phyloP scores from a whole-genome alignment of 768 basidiomycete species.

The Amanita polypyramis region DNA sequence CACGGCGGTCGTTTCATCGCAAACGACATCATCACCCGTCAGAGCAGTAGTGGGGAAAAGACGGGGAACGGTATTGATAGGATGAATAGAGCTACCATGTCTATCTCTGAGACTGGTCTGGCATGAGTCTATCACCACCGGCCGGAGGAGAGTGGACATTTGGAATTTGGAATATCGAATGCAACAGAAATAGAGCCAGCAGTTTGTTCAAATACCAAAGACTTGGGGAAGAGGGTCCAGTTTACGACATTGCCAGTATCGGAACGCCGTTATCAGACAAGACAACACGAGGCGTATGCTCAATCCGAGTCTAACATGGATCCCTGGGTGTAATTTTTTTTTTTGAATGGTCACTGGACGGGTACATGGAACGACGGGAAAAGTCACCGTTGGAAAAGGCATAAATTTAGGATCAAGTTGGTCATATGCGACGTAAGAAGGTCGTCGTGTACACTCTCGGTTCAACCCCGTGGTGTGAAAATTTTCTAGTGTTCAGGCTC shows the following conservation, averaged over 20 bases:
- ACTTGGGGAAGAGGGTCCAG: neutral
- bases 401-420: neutral
- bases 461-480: neutral
- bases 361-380: neutral
- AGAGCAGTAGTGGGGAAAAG: slow-evolving; percentile 14
- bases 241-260: neutral
- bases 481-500: neutral
- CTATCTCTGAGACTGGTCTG: slow-evolving; percentile 24
- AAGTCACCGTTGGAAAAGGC: too few relatives aligned
- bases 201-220: neutral
- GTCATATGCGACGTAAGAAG: neutral
- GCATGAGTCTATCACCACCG: slow-evolving; percentile 24
- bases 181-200: neutral
- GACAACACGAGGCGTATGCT: neutral
- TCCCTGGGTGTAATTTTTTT: neutral
- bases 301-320: neutral
- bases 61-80: slow-evolving; percentile 19
- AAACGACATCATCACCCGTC: slow-evolving; percentile 18
- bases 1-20: slow-evolving; percentile 18
- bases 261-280: neutral
- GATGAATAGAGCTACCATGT: slow-evolving; percentile 28
- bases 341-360: neutral
- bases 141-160: slow-evolving; percentile 25
- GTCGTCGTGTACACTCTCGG: neutral
- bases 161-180: neutral